Percentiles rank a stretch among this genome's conserved stretches.
Conservation (phyloP, 495 filamentous ascomycete genomes). For the Filosporella fistucella region DNA sequence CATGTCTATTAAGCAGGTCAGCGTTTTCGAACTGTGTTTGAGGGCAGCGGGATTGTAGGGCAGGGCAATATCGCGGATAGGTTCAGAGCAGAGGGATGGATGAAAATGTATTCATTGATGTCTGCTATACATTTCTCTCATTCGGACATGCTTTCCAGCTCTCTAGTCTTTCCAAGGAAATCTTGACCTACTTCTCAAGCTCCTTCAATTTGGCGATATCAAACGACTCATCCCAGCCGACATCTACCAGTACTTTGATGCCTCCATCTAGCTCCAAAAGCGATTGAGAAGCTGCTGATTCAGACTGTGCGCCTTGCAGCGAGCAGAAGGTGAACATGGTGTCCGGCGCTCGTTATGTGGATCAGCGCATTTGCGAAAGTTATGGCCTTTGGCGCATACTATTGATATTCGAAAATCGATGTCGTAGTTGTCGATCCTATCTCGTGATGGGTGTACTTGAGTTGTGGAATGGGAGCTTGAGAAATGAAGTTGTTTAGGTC, state of each 20-base stretch:
- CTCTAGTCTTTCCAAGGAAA: conserved; percentile 2
- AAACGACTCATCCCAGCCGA: conserved; percentile 93
- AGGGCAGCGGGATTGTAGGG: background rate
- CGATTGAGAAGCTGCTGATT: conserved; percentile 85
- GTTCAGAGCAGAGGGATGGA: conserved; percentile 6
- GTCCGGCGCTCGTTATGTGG: conserved; percentile 5
- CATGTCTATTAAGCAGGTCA: conserved; percentile 58
- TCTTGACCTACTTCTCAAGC: conserved; percentile 72
- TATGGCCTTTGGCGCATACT: conserved; percentile 6
- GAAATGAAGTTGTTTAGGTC: no score
- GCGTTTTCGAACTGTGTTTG: no score
- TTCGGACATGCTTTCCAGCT: background rate
- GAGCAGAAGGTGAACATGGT: conserved; percentile 94
- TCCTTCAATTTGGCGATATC: conserved; percentile 73
- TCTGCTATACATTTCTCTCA: conserved; percentile 16
- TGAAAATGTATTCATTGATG: conserved; percentile 21
- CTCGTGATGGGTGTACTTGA: no score
- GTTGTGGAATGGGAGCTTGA: no score
- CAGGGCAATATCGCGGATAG: conserved; percentile 5
- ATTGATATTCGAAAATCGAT: no score
- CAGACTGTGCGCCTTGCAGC: conserved; percentile 83
- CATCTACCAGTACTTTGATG: conserved; percentile 89
- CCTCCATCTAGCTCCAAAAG: conserved; percentile 94
- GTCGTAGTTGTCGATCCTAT: no score
- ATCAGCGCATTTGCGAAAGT: conserved; percentile 8